Evolutionary conservation across 2,329 filamentous ascomycete genomes (phyloP), one percentile per base, ranked within the genome.

Genomic region (Aspergillus hortae): DNA sequence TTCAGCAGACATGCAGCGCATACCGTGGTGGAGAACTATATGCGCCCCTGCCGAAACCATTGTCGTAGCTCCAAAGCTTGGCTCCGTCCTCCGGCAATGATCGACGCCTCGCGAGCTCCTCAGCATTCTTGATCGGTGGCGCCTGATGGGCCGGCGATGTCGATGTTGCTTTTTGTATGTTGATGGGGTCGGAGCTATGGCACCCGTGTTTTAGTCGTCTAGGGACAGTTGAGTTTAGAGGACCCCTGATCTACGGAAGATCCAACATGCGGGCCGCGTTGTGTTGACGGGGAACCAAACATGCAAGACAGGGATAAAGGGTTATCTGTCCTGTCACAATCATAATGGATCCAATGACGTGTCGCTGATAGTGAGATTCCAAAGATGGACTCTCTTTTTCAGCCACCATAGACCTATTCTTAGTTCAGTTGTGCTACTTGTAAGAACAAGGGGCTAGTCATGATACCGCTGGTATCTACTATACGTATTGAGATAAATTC

Each of bases 41-140:
- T 44, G 40, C 40, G 40, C 47, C 47, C 46, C 36, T 49, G 11
- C 40, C 42, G 47, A 42, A n/a, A 35, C 43, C 30, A 44, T 44
- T 25, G 27, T 15, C 11, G 6, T 23, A 23, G 38, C 40, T 19
- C 12, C 27, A 49, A 49, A 49, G 47, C 47, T 49, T 49, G 40
- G 41, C 47, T 25, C 32, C n/a, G 43, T 40, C 17, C 15, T 21
- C 17, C 19, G 17, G 44, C 14, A 6, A 23, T 49, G 47, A 49
- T 49, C 47, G 40, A 32, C 47, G 32, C 6, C 23, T 17, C 19
- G 33, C 38, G 44, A 44, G 38, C 15, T 21, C 47, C 44, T 11
- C 17, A 44, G 15, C 40, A 21, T 12, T 42, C 15, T 42, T 5
- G 4, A 19, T 11, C 15, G 15, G 40, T 21, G 11, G 6, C 15